Conservation (phyloP, 208 protist species). For the Trypanosoma melophagium region DNA sequence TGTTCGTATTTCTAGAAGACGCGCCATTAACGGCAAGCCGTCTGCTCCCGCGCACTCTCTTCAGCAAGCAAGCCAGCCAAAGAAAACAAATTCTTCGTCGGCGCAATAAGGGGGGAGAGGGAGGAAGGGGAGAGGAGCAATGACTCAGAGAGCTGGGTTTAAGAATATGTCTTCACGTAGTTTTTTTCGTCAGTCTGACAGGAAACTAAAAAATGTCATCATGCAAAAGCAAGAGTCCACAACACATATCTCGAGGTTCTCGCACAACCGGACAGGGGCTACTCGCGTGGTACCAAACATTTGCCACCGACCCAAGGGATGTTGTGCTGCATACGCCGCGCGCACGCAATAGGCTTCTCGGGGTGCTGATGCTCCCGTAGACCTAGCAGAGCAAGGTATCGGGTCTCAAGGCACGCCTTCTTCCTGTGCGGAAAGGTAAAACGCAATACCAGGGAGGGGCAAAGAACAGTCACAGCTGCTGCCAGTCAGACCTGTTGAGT, state of each 20-base stretch:
- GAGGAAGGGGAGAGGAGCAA: neutral
- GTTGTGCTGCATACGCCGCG: conserved; percentile 1
- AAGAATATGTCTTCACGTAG: conserved; percentile 5
- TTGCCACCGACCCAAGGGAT: conserved; percentile 22
- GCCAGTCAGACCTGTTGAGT: conserved; percentile 36
- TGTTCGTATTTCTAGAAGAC: too few relatives aligned
- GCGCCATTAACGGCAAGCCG: too few relatives aligned
- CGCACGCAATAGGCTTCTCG: neutral
- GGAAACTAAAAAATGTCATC: conserved; percentile 18
- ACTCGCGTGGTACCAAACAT: conserved; percentile 10
- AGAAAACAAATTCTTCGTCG: too few relatives aligned
- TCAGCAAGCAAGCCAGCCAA: too few relatives aligned
- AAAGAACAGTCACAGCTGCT: too few relatives aligned
- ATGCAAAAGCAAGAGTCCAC: neutral
- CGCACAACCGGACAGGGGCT: conserved; percentile 22
- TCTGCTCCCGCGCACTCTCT: too few relatives aligned
- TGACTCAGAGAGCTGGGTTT: conserved; percentile 19
- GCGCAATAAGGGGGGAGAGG: too few relatives aligned
- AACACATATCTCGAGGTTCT: neutral
- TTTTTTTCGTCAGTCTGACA: conserved; percentile 14
- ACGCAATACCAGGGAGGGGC: neutral
- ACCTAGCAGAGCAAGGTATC: conserved; percentile 4
- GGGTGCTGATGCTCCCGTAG: conserved; percentile 24
- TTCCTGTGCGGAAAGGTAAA: neutral
- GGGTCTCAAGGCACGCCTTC: conserved; percentile 26